Conservation (phyloP, 352 stramenopile genomes). For the Globisporangium radiosum region DNA sequence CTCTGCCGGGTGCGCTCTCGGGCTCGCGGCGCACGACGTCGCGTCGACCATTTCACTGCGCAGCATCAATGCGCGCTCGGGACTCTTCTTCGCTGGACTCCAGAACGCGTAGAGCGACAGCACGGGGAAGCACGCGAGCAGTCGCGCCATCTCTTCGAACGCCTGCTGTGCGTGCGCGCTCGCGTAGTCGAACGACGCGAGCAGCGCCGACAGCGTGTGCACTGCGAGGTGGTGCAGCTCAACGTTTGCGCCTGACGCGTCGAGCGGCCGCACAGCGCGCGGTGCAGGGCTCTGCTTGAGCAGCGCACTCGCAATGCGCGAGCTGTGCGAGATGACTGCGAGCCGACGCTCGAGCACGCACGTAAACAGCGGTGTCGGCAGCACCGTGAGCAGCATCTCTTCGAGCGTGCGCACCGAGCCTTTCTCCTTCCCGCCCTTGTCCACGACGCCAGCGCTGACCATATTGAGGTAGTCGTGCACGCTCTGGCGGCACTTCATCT, state of each 20-base stretch:
- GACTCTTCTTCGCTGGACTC: conserved; percentile 61
- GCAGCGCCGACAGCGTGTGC: conserved; percentile 62
- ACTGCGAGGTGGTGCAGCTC: conserved; percentile 83
- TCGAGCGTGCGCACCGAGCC: conserved; percentile 68
- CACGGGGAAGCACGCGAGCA: conserved; percentile 67
- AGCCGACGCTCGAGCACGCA: conserved; percentile 70
- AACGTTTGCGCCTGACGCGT: conserved; percentile 31
- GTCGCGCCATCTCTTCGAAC: conserved; percentile 72
- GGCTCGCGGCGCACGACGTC: conserved; percentile 45
- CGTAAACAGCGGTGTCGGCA: conserved; percentile 75
- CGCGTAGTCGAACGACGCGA: conserved; percentile 67
- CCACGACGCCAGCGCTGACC: conserved; percentile 72
- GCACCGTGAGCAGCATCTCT: conserved; percentile 68
- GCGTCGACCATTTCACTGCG: conserved; percentile 38
- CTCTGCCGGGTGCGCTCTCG: conserved; percentile 33
- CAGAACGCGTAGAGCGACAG: conserved; percentile 83
- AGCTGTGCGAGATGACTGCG: conserved; percentile 79
- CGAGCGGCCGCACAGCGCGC: conserved; percentile 29
- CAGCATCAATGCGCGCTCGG: conserved; percentile 48
- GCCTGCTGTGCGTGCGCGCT: conserved; percentile 37
- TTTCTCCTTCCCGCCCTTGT: conserved; percentile 67
- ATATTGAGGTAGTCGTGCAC: conserved; percentile 77
- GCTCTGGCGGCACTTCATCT: conserved; percentile 74
- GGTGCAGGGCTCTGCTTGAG: conserved; percentile 44
- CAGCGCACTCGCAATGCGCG: conserved; percentile 44